Evolutionary conservation across 495 filamentous ascomycete genomes (phyloP), one percentile per base, ranked within the genome.

Genomic region (Talaromyces proteolyticus): DNA sequence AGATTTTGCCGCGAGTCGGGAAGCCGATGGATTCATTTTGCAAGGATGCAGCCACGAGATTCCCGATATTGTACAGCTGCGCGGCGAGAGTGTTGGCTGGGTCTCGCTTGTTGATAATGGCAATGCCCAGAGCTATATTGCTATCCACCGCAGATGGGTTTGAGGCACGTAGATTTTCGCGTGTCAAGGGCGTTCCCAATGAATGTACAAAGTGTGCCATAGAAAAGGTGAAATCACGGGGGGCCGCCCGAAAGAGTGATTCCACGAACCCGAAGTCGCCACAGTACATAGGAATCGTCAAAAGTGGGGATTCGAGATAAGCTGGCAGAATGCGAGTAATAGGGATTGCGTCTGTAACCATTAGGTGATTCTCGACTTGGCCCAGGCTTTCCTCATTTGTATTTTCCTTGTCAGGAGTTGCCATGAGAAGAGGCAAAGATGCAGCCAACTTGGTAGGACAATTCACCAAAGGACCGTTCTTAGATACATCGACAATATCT

Each of bases 211-310:
- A 52, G 39, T 52, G 50, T 24, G 34, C 25, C 12, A 25, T 34
- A 24, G 50, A 40, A 20, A 52, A 52, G 16, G 50, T 52, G 20
- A 52, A 45, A 23, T 52, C 50, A 19, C 50, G 42, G 14, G 26
- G 19, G 18, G 29, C 16, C 8, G 34, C 17, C 0, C 50, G 42
- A 18, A 52, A 39, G 19, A 39, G 16, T 4, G 34, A 16, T 29
- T 52, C 50, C 5, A 46, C 23, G 40, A 52, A 52, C 4, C 42
- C 42, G 29, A 46, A 46, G 17, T 45, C 42, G 19, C 42, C 40
- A 26, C 49, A 38, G 48, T 62, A 67, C 5, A 64, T 52, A 2
- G 64, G 63, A 17, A 67, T 55, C 18, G 62, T 64, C 7, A 34
- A 53, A 4, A 64, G 43, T 6, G 63, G 63, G 11, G 58, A 67